Base-by-base conservation (phyloP, 1,139 yeast genomes). In the Saccharomyces hybrid region DNA sequence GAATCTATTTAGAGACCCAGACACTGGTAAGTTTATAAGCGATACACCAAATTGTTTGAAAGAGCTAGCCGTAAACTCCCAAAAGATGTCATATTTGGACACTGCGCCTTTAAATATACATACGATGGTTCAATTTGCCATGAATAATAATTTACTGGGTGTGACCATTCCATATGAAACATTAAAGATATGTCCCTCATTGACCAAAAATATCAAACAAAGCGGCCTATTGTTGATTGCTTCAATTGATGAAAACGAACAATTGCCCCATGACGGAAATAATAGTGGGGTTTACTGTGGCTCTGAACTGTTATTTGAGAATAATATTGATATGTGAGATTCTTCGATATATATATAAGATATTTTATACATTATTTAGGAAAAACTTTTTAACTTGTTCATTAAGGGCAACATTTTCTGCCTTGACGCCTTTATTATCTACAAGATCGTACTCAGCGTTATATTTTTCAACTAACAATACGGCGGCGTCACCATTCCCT, bases 161-260 rank as follows among this genome's bases (percentile, higher is more conserved):
- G 70, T 93, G 23, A 83, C 89, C 25, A 81, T 89, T 23, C 89
- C 96, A 0, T 79, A 82, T 30, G 84, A 85, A 57, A 69, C 90
- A 57, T 73, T 93, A 56, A 75, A 78, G 46, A 74, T 90, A 48
- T 93, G 88, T 28, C 96, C 96, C 0, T 83, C 86, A 55, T 72
- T 91, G 48, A 80, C 86, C 4, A 87, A 87, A 28, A 79, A 87
- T 28, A 86, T 91, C 20, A 78, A 96, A 56, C 83, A 88, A 0
- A 77, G 86, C 58, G 98, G 98, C 0, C 76, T 93, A 59, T 83
- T 93, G 51, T 74, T 93, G 50, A 93, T 93, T 31, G 95, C 73
- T 63, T 52, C 63, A 42, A 65, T 65, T 49, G 63, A 59, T 31
- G 67, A 63, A 8, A 61, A 60, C 20, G 62, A 57, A 20, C 57